Evolutionary conservation across 1,284 basidiomycete species (phyloP).

Genomic region (Irpex lacteus): DNA sequence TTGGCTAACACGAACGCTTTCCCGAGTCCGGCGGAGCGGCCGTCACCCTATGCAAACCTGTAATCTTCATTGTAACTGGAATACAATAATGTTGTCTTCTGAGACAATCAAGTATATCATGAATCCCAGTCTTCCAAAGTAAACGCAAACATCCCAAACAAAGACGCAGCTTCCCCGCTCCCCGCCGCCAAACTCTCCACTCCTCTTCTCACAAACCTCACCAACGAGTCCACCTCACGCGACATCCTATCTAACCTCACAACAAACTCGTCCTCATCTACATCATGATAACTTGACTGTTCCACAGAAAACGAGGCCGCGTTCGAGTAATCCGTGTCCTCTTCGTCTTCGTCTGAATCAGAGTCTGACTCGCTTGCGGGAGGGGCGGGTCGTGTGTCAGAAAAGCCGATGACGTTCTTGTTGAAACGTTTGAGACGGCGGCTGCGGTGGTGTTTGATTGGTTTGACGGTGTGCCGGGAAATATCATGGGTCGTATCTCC

Average conservation of each 20-base stretch:
- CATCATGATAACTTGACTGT: conserved; percentile 28
- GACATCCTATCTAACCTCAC: conserved; percentile 61
- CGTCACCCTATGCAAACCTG: conserved; percentile 47
- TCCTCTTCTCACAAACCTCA: conserved; percentile 63
- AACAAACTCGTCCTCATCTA: conserved; percentile 43
- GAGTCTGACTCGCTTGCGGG: conserved; percentile 32
- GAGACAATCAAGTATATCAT: neutral
- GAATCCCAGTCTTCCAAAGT: conserved; percentile 79
- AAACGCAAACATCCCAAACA: conserved; percentile 76
- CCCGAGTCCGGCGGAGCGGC: conserved; percentile 63
- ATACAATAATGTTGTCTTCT: neutral
- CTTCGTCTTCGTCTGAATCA: conserved; percentile 24
- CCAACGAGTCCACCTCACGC: conserved; percentile 64
- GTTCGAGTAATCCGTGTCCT: conserved; percentile 45
- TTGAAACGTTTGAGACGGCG: conserved; percentile 50
- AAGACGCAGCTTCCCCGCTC: conserved; percentile 49
- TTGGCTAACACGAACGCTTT: conserved; percentile 83
- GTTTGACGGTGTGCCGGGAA: conserved; percentile 52
- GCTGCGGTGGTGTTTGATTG: conserved; percentile 54
- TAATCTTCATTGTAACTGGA: conserved; percentile 13
- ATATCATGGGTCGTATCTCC: conserved; percentile 59
- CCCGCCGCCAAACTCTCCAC: conserved; percentile 62
- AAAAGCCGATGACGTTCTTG: conserved; percentile 62
- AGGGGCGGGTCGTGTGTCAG: conserved; percentile 32
- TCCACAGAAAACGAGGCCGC: conserved; percentile 32